These are phyloP conservation scores for Metschnikowia vanudenii DNA, from an alignment of 805 yeast genomes.

Conservation along the genomic window DNA sequence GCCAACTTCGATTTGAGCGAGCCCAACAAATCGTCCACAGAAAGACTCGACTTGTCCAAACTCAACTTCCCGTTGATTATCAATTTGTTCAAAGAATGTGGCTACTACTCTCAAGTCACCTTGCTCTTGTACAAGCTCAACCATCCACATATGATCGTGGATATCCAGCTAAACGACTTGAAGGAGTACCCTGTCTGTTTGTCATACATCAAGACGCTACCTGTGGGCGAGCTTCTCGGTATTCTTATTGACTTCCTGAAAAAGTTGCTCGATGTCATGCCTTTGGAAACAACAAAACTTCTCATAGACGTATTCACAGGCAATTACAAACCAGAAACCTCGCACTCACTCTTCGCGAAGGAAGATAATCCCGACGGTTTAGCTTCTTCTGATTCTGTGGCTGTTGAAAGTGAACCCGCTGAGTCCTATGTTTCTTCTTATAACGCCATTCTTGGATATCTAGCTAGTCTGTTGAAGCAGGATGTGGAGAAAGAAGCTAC, in stretches of 20 bases:
- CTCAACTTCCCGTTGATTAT: conserved; percentile 64
- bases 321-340: conserved; percentile 51
- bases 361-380: conserved; percentile 15
- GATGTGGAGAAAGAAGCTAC: conserved; percentile 2
- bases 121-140: conserved; percentile 66
- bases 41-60: conserved; percentile 12
- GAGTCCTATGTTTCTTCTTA: conserved; percentile 16
- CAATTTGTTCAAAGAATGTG: conserved; percentile 68
- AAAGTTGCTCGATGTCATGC: conserved; percentile 59
- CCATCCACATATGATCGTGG: conserved; percentile 73
- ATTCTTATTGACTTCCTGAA: conserved; percentile 69
- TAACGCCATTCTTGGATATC: conserved; percentile 18
- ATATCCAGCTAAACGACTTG: conserved; percentile 66
- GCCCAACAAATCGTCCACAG: conserved; percentile 7
- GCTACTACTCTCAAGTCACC: conserved; percentile 65
- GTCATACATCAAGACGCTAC: conserved; percentile 61
- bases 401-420: conserved; percentile 5
- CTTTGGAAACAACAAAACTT: conserved; percentile 78
- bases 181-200: conserved; percentile 59
- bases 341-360: conserved; percentile 11
- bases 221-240: conserved; percentile 74
- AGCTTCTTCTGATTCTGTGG: conserved; percentile 9
- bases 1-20: conserved; percentile 33
- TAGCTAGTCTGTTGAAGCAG: conserved; percentile 11
- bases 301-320: conserved; percentile 90